Base-by-base conservation (phyloP, 2,329 filamentous ascomycete genomes). In the Fonsecaea monophora region DNA sequence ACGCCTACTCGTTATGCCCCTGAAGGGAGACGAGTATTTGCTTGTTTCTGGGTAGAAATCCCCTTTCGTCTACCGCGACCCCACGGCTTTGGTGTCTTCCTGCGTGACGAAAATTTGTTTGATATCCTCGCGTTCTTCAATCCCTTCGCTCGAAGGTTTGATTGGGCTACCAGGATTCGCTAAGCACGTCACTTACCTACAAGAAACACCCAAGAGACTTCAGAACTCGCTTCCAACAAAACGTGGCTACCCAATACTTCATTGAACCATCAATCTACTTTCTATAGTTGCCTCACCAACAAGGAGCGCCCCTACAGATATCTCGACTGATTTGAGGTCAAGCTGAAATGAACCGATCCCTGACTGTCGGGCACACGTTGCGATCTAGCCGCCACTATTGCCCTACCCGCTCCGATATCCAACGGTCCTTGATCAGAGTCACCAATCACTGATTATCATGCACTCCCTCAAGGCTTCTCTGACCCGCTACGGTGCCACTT, bases 401-500 rank as follows among this genome's bases (percentile, higher is more conserved):
- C 40, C 18, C 34, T 60, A 60, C 57, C 57, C 57, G 57, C 57
- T 35, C 25, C 34, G 38, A 45, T 50, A 12, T 50, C 25, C 50
- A 60, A 60, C 57, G 57, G 40, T 25, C 32, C 32, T 50, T 34
- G 25, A 50, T 60, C 57, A 18, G 32, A 45, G 45, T 50, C 40
- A 60, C 57, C 57, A 60, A 60, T 60, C 40, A 60, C 13, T 60
- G 25, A 35, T 18, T 21, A 50, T 50, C 25, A 50, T 12, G 40
- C 40, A 50, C 38, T 60, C 37, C 25, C 1, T 12, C 13, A 30
- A 25, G 30, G n/a, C 15, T 18, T 15, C 15, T 60, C 32, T 37
- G 57, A 34, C 40, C 57, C n/a, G 15, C 25, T 60, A 30, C 37
- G 25, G 32, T 45, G n/a, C 18, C 40, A 9, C 18, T 48, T 7